Evolutionary conservation across 2,329 filamentous ascomycete genomes (phyloP), one percentile per base, ranked within the genome.

Genomic region (Ascocoryne sarcoides): DNA sequence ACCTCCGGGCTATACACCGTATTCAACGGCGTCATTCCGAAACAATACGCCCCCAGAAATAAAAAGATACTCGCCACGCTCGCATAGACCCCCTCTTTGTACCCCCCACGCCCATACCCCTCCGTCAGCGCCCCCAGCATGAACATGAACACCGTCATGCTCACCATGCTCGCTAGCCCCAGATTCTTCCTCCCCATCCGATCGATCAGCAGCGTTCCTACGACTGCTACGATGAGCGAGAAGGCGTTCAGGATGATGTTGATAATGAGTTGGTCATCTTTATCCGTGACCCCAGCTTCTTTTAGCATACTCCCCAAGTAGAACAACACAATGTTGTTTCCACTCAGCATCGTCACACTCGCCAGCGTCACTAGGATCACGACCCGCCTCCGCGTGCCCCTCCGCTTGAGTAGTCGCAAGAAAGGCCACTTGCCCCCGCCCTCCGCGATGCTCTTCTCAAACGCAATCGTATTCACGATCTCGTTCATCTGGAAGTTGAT

Each of bases 241-340:
- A 64, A 74, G 2, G 62, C 65, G 42, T 71, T 72, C n/a, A 74
- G 57, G 1, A 71, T 63, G 23, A 74, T 64, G 31, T 73, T 74
- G 21, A 51, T 49, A 17, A 43, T 37, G 10, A 54, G 37, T 45
- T 65, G 60, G 8, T 55, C 58, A 7, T 53, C 55, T 20, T 55
- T 50, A 29, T 62, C 51, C 7, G 49, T 58, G 36, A 64, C 61
- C 9, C 61, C 60, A 14, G 62, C 56, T 16, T 51, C 56, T 9
- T 57, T 42, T 29, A 63, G 51, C 31, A 64, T 59, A 2, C 55
- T 51, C 9, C 55, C 50, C 5, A 64, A 47, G 42, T 60, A 62
- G 43, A 61, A 70, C 23, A 35, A 43, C 4, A 61, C 64, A 18
- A 68, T 63, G 4, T 68, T 49, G 19, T 65, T 75, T 71, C 35